Base-by-base conservation (phyloP, 1,284 basidiomycete species). In the Pseudozyma flocculosa region DNA sequence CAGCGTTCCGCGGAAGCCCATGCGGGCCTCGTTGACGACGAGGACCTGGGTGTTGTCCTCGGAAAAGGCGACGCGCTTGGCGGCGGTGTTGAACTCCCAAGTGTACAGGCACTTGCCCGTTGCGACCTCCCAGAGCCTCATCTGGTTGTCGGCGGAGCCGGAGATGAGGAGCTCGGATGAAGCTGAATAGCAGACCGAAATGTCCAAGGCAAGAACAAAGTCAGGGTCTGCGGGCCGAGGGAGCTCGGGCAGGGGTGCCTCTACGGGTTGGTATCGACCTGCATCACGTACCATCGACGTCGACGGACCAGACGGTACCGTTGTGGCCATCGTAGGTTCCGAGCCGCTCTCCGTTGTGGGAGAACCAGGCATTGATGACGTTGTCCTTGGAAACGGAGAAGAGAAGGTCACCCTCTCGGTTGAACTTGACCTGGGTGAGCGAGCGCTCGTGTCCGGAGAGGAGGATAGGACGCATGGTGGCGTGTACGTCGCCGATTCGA, bases 51-150 rank as follows among this genome's bases (percentile, higher is more conserved):
- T 94, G 83, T 76, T 86, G 84, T 72, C 64, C 46, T 85, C 84
- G 79, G 87, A 92, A 81, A 89, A 92, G 14, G 87, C 85, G 24
- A 97, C 94, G 43, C 94, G 84, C 84, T 96, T 97, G 69, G 97
- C 90, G 3, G 95, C 94, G 1, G 94, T 98, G 40, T 90, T 88
- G 83, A 97, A 97, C 80, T 97, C 94, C 95, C 95, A 98, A 21
- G 52, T 48, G 55, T 60, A 77, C 39, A 78, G 82, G 76, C 90
- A 93, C 81, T 93, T 90, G 60, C 94, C 95, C 2, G 88, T 89
- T 50, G 86, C 82, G 24, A 96, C 89, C 50, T 86, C 84, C 94
- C 94, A 99, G 22, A 99, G 84, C 63, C 88, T 86, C 81, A 98
- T 85, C 47, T 86, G 85, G 80, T 96, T 98, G 81, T 98, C 94